Conservation (phyloP, 495 filamentous ascomycete species). For the Rostrohypoxylon terebratum region DNA sequence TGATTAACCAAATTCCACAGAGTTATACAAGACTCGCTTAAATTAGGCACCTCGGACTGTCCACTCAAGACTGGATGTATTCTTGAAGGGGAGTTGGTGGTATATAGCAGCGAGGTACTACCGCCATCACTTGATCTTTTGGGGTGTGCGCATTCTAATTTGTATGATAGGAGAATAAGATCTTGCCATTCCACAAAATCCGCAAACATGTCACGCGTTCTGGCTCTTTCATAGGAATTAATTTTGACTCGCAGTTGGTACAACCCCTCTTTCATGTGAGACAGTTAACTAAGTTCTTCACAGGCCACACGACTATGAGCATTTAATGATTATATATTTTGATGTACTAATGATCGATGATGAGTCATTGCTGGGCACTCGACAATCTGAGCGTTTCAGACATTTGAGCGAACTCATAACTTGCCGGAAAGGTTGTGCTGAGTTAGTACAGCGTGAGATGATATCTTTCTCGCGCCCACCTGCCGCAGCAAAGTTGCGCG, state of each 20-base stretch:
- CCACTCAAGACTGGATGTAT: conserved; percentile 73
- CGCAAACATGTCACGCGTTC: conserved; percentile 82
- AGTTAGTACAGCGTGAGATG: conserved; percentile 68
- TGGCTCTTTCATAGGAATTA: conserved; percentile 74
- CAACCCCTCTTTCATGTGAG: background rate
- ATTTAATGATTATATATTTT: conserved; percentile 86
- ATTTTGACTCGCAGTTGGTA: conserved; percentile 74
- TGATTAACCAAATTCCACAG: conserved; percentile 45
- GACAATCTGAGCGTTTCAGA: conserved; percentile 70
- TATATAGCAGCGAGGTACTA: conserved; percentile 72
- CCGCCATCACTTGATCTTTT: background rate
- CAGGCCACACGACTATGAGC: conserved; percentile 74
- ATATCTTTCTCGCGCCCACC: conserved; percentile 69
- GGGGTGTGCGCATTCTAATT: conserved; percentile 10
- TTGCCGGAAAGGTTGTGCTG: conserved; percentile 67
- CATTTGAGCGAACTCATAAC: conserved; percentile 69
- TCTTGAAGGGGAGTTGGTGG: conserved; percentile 83
- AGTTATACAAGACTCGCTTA: conserved; percentile 66
- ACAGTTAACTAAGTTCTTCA: conserved; percentile 29
- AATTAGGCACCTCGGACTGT: conserved; percentile 67
- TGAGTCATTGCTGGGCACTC: conserved; percentile 68
- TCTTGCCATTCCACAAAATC: conserved; percentile 81
- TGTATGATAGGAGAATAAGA: conserved; percentile 57
- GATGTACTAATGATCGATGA: conserved; percentile 81
- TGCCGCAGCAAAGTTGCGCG: conserved; percentile 62